Evolutionary conservation across 2,329 filamentous ascomycete species (phyloP), one percentile per base, ranked within the genome.

Genomic region (Apiospora sp.): DNA sequence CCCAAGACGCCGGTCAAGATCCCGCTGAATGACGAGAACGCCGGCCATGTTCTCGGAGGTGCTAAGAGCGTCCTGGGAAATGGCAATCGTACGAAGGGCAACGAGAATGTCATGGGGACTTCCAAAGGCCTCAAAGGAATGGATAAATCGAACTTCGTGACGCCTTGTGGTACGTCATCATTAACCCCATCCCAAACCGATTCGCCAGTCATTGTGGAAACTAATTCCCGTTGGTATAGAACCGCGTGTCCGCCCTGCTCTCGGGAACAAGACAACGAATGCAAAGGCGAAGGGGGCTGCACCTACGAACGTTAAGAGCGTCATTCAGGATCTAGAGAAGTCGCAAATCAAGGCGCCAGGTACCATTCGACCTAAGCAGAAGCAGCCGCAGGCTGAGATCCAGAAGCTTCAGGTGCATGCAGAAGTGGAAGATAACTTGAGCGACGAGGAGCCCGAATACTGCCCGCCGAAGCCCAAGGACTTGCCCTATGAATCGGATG

Each of bases 261-360:
- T 99, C 68, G 96, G 96, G 46, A 92, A 94, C 87, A 99, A 99
- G 84, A 98, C 96, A 1, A 98, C 96, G 70, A 99, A 99, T 82
- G 94, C 94, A 71, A 98, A 97, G 86, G 89, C 92, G 73, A 90
- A 87, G 80, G 87, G 87, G 69, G 88, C 91, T 76, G 91, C 93
- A 75, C 92, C 91, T 4, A 89, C 89, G 8, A 91, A 89, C 43
- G 91, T 89, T 44, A 92, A 91, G 77, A 85, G 85, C 54, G 58
- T 41, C 34, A 64, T 64, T 22, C 86, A 88, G 68, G 90, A 91
- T 73, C 82, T 89, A 69, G 91, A 92, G 75, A 92, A 91, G 82
- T 90, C 90, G 0, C 88, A 90, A 72, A 82, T 85, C 24, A 91
- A 90, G 75, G 88, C 86, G 13, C 87, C 88, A 4, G 92, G 89